Base-by-base conservation (phyloP, 805 yeast genomes). In the Metschnikowia bowlesiae region DNA sequence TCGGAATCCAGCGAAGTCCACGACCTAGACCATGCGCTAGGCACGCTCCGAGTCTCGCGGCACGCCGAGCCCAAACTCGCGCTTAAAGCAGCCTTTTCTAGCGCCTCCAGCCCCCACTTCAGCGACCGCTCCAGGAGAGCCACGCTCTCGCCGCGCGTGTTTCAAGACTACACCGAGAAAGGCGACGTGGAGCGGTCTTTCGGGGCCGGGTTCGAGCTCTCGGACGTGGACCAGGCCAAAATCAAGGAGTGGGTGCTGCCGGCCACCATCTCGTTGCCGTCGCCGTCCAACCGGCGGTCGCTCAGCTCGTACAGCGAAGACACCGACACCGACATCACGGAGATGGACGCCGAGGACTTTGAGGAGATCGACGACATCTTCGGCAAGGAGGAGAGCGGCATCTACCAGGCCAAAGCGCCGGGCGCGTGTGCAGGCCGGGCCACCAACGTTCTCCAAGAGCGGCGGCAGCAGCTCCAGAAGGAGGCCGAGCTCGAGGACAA, bases 271-370 rank as follows among this genome's bases (percentile, higher is more conserved):
- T 54, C 56, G 9, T 46, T 54, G 35, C 47, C 50, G 16, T 54
- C 58, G 18, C 61, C 61, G 1, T 39, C 53, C 7, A 51, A 61
- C n/a, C 49, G 67, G 8, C 62, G 60, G 36, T 59, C 70, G 1
- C 53, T 70, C 39, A 63, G 70, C 50, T 73, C 70, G 29, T 70
- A 69, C 51, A 69, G 75, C 48, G 76, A 72, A 48, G 69, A 61
- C n/a, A 58, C 62, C 5, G 74, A 69, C 32, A 73, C 76, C 0
- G 75, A 71, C 45, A 63, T 65, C 35, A 71, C 77, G 1, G 69
- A 70, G 34, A 58, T 71, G 53, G 62, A 69, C 46, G 76, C 69
- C 29, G 72, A 69, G 1, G 76, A 68, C 31, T 62, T 65, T 49
- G 73, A 68, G 46, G 73, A 68, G 26, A 48, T 69, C 40, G 77